A percentile compares a stretch with the other conserved stretches of the same genome.
Conservation (phyloP, 345 rosid genomes). For the Populus tremula region DNA sequence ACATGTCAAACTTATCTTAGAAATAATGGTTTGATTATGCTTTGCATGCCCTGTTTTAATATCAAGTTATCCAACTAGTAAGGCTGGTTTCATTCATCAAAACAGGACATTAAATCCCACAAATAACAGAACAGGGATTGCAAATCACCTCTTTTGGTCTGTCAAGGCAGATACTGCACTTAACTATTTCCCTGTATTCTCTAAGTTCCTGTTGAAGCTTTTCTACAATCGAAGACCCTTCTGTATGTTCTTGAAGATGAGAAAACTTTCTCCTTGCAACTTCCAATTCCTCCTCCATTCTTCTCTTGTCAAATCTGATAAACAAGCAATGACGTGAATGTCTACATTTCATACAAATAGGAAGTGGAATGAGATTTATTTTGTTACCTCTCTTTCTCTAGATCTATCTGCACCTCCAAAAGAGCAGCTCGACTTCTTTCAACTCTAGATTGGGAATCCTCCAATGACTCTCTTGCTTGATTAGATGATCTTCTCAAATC, state of each 20-base stretch:
- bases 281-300: constrained; percentile 76
- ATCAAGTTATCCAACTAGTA: neutral
- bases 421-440: constrained; percentile 50
- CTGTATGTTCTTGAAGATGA: constrained; percentile 53
- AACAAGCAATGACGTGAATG: constrained; percentile 10
- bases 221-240: constrained; percentile 64
- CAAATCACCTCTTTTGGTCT: constrained; percentile 77
- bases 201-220: constrained; percentile 75
- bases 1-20: neutral
- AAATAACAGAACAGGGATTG: neutral
- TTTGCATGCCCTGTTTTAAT: neutral
- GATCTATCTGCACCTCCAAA: constrained; percentile 54
- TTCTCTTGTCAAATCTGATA: constrained; percentile 70
- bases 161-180: constrained; percentile 84
- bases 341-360: neutral
- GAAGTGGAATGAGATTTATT: neutral
- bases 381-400: constrained; percentile 75
- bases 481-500: constrained; percentile 57
- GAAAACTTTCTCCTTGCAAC: constrained; percentile 59
- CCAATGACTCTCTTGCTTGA: constrained; percentile 65
- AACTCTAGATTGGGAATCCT: constrained; percentile 58
- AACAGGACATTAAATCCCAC: neutral
- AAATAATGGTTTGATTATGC: neutral
- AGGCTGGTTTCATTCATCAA: neutral
- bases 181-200: constrained; percentile 86